These are phyloP conservation scores for Gossypium trilobum DNA, from an alignment of 441 rosid species.

Conservation along the genomic window DNA sequence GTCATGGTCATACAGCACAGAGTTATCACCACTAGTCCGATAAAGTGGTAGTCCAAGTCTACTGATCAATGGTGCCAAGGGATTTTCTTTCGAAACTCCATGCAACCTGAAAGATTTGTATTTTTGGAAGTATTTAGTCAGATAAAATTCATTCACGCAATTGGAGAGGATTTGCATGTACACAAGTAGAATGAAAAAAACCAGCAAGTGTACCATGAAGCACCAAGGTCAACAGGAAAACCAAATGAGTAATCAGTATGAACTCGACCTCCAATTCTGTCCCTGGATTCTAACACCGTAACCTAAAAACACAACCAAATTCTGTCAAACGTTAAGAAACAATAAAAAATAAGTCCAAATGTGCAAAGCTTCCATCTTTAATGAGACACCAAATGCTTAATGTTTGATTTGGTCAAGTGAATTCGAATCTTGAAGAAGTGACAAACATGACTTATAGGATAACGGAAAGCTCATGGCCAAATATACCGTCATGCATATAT, in stretches of 20 bases:
- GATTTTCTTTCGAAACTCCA: slow-evolving; percentile 89
- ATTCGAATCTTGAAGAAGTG: background rate
- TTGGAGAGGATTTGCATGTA: background rate
- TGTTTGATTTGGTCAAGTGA: background rate
- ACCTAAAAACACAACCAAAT: slow-evolving; percentile 39
- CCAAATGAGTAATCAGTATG: slow-evolving; percentile 82
- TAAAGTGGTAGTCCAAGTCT: slow-evolving; percentile 83
- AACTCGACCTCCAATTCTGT: slow-evolving; percentile 82
- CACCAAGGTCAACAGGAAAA: slow-evolving; percentile 88
- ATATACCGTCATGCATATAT: background rate
- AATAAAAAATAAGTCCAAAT: background rate
- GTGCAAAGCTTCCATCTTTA: background rate
- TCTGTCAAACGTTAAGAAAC: background rate
- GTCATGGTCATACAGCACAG: slow-evolving; percentile 90
- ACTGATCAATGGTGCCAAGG: slow-evolving; percentile 78
- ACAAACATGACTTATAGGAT: background rate
- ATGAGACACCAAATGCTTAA: background rate
- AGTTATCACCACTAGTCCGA: slow-evolving; percentile 91
- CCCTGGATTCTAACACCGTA: slow-evolving; percentile 73
- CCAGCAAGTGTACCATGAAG: slow-evolving; percentile 58
- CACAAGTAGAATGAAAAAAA: background rate
- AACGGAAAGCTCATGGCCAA: background rate
- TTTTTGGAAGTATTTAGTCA: background rate
- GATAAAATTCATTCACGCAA: background rate
- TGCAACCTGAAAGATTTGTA: slow-evolving; percentile 55